Base-by-base conservation (phyloP, 2,329 filamentous ascomycete genomes). In the Colletotrichum sidae region DNA sequence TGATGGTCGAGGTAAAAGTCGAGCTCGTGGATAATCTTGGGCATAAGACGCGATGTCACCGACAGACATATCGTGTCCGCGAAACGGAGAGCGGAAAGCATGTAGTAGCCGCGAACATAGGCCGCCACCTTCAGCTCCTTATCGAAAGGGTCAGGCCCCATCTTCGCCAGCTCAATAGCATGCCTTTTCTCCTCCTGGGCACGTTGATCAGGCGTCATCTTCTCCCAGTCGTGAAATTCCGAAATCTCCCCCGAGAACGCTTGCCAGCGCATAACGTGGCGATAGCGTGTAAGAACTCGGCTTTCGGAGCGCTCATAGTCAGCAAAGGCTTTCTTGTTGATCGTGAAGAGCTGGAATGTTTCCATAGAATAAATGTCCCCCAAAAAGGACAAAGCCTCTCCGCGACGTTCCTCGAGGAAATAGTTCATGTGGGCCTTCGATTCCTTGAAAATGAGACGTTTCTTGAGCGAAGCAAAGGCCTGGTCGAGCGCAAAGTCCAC, bases 71-170 rank as follows among this genome's bases (percentile, higher is more conserved):
- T 78, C 2, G 77, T 74, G 60, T 94, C 90, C 1, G 88, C 81
- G 70, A 93, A 91, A 2, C 90, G 84, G 39, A 83, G 78, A 0
- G 87, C 85, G 0, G 91, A 90, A 5, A 90, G 84, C 51, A 86
- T 82, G 72, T 94, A 94, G 74, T 93, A 94, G 0, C 86, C 90
- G 0, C 89, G 81, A 49, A 92, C 83, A 4, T 88, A 87, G 0
- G 88, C 83, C 0, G 91, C 85, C 0, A 91, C 86, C 8, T 84
- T 80, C 1, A 94, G 75, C 71, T 93, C 90, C 0, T 78, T 75
- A 1, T 80, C 73, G 69, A 87, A 93, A 0, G 81, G 79, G 70
- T 93, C 91, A 0, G 79, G 73, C 0, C 83, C 83, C 10, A 92
- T 78, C 34, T 82, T 84, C 11, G 74, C 69, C 7, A 80, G 67